Evolutionary conservation across 352 stramenopile genomes (phyloP).

Genomic region (Phytophthora pinifolia): DNA sequence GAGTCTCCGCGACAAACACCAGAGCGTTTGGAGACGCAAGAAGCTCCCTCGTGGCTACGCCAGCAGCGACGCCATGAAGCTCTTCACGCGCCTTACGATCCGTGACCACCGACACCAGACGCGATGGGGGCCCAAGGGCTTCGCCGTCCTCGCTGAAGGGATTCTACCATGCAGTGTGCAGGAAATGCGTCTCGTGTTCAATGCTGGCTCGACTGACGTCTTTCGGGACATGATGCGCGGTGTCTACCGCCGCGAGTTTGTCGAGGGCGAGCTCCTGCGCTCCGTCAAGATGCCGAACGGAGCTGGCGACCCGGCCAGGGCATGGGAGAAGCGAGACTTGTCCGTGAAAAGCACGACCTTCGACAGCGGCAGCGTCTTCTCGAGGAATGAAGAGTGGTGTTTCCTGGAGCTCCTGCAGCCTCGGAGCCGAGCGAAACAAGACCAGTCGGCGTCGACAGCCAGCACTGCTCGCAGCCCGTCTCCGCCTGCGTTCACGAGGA

Average conservation of each 20-base stretch:
- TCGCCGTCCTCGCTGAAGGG: slow-evolving; percentile 35
- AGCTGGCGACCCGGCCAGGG: slow-evolving; percentile 12
- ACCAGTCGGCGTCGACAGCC: slow-evolving; percentile 24
- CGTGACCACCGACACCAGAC: slow-evolving; percentile 30
- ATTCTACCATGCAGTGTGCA: slow-evolving; percentile 37
- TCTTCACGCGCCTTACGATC: too few species aligned
- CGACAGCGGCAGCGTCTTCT: slow-evolving; percentile 37
- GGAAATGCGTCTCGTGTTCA: slow-evolving; percentile 45
- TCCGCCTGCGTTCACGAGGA: slow-evolving; percentile 34
- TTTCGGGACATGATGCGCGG: slow-evolving; percentile 41
- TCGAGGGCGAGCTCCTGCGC: too few species aligned
- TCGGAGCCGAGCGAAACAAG: slow-evolving; percentile 25
- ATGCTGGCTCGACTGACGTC: slow-evolving; percentile 21
- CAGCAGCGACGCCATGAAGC: too few species aligned
- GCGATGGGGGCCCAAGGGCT: slow-evolving; percentile 33
- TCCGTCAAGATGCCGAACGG: slow-evolving; percentile 24
- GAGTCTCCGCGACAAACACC: too few species aligned
- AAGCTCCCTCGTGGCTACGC: too few species aligned
- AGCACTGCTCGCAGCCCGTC: slow-evolving; percentile 6
- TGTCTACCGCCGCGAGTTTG: slow-evolving; percentile 33
- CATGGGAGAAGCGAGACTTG: slow-evolving; percentile 30
- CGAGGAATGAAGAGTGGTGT: slow-evolving; percentile 43
- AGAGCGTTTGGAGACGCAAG: too few species aligned
- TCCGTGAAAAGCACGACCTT: slow-evolving; percentile 41
- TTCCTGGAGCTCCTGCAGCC: slow-evolving; percentile 43